Conservation (phyloP, 1,284 basidiomycete species). For the Termitomyces sp. region DNA sequence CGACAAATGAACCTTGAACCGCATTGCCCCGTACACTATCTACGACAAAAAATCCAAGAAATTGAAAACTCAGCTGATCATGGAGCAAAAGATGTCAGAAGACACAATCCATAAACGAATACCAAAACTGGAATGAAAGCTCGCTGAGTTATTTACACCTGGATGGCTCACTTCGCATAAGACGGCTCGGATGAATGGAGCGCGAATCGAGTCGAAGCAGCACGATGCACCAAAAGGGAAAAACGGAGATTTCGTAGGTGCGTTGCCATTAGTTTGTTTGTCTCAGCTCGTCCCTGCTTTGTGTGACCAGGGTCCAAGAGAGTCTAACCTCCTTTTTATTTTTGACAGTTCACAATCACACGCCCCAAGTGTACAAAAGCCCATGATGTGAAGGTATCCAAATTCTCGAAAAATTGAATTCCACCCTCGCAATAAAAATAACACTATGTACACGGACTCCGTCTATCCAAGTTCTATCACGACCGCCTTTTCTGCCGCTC, state of each 20-base stretch:
- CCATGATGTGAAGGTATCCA: background rate
- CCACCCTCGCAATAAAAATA: background rate
- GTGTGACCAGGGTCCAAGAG: background rate
- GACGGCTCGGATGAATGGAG: background rate
- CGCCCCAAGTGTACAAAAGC: background rate
- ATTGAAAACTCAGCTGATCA: background rate
- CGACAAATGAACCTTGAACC: background rate
- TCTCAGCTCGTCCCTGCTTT: background rate
- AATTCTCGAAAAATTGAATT: background rate
- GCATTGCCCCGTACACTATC: background rate
- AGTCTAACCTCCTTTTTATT: slow-evolving; percentile 11
- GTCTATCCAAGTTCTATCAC: background rate
- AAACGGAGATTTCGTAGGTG: background rate
- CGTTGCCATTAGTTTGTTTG: background rate
- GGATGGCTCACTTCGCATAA: background rate
- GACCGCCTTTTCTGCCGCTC: background rate
- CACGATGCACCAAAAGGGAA: background rate
- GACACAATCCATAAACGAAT: background rate
- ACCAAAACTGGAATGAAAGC: background rate
- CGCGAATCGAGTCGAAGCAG: background rate
- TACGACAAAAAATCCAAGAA: background rate
- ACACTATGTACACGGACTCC: background rate
- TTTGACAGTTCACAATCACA: background rate
- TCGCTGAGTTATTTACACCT: background rate
- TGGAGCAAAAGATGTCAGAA: background rate